phyloP scores from a whole-genome alignment of 352 stramenopile genomes.

The Phytophthora citrophthora region DNA sequence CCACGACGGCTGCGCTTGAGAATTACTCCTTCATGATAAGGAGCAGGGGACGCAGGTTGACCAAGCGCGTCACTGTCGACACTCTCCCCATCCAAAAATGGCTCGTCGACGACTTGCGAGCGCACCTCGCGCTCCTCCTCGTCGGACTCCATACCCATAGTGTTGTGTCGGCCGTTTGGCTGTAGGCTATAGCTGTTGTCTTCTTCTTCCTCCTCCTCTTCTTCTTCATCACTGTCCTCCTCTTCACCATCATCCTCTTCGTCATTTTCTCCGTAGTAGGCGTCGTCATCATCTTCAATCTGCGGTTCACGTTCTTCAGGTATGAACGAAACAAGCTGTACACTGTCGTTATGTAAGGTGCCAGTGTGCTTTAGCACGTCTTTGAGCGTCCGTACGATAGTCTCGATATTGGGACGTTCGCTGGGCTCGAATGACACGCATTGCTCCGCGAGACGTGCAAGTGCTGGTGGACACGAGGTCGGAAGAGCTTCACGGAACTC shows the following conservation, averaged over 20 bases:
- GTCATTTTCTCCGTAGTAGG: slow-evolving; percentile 62
- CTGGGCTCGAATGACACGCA: slow-evolving; percentile 82
- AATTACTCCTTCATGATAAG: slow-evolving; percentile 61
- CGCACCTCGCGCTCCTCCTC: slow-evolving; percentile 41
- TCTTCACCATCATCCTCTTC: slow-evolving; percentile 59
- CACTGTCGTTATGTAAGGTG: slow-evolving; percentile 28
- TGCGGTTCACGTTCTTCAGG: slow-evolving; percentile 65
- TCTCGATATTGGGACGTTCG: slow-evolving; percentile 59
- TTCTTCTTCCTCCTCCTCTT: slow-evolving; percentile 43
- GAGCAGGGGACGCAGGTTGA: slow-evolving; percentile 41
- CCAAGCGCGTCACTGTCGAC: slow-evolving; percentile 32
- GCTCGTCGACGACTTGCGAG: slow-evolving; percentile 40
- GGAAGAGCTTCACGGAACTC: slow-evolving; percentile 79
- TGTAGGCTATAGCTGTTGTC: slow-evolving; percentile 31
- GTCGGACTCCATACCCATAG: slow-evolving; percentile 49
- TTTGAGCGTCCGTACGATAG: slow-evolving; percentile 54
- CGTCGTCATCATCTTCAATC: slow-evolving; percentile 62
- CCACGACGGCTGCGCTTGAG: slow-evolving; percentile 80
- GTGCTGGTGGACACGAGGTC: slow-evolving; percentile 54
- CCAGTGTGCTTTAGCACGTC: slow-evolving; percentile 41
- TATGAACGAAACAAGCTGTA: slow-evolving; percentile 73
- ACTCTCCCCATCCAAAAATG: slow-evolving; percentile 42
- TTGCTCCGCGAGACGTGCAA: slow-evolving; percentile 69
- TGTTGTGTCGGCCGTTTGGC: slow-evolving; percentile 40
- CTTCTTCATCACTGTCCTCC: slow-evolving; percentile 40